A percentile compares a stretch with the other conserved stretches of the same genome.
Evolutionary conservation across 768 basidiomycete genomes (phyloP).

Genomic region (Leccinum olivaceopallidum): DNA sequence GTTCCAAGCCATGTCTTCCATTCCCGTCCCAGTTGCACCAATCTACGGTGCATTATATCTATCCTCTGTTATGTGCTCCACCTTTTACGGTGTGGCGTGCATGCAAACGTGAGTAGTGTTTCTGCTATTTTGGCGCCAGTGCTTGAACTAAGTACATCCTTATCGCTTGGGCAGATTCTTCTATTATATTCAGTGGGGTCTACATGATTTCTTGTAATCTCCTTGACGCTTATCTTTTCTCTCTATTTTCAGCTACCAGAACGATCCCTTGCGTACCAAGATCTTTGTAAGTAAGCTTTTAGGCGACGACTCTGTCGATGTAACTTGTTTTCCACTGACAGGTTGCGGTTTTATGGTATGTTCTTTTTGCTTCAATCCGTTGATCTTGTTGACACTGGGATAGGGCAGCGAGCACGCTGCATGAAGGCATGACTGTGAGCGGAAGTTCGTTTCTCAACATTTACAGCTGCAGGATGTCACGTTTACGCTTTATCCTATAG

Average conservation of each 20-base stretch:
- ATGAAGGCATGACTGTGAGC: slow-evolving; percentile 3
- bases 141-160: not conserved
- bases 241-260: slow-evolving; percentile 1
- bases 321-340: not conserved
- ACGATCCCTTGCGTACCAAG: slow-evolving; percentile 5
- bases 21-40: slow-evolving; percentile 5
- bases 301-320: not conserved
- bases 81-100: slow-evolving; percentile 12
- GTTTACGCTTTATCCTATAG: not conserved
- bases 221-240: not conserved
- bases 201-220: not conserved
- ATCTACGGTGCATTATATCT: slow-evolving; percentile 7
- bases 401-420: slow-evolving; percentile 9
- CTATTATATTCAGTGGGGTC: slow-evolving; percentile 8
- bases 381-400: not conserved
- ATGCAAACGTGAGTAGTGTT: slow-evolving; percentile 8
- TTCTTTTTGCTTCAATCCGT: too few relatives aligned
- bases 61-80: not conserved
- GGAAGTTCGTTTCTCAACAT: slow-evolving; percentile 7
- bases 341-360: slow-evolving; percentile 9
- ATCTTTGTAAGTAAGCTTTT: slow-evolving; percentile 3
- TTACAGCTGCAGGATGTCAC: too few relatives aligned
- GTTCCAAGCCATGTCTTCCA: slow-evolving; percentile 1
- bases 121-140: not conserved
- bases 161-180: slow-evolving; percentile 1